Evolutionary conservation across 2,329 filamentous ascomycete genomes (phyloP).

Genomic region (Intubia oerlemansii): DNA sequence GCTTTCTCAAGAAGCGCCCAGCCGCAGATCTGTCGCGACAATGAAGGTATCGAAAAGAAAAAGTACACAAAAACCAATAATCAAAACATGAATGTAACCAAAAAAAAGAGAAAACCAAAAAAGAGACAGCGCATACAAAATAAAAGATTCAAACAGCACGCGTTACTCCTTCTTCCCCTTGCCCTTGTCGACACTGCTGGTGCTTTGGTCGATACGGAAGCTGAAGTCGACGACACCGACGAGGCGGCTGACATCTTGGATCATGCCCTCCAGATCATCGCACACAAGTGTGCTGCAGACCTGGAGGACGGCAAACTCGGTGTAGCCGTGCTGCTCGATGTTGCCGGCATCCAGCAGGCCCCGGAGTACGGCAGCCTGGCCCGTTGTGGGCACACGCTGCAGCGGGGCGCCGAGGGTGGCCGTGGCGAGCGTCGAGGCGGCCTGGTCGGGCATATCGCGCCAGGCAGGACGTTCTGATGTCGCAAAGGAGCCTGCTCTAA

Average conservation of each 20-base stretch:
- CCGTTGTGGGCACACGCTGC: conserved; percentile 3
- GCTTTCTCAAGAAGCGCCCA: too few relatives aligned
- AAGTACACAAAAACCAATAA: background rate
- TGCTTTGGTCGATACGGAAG: conserved; percentile 15
- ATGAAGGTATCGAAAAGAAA: too few relatives aligned
- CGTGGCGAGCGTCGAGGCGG: conserved; percentile 5
- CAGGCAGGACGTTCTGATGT: conserved; percentile 3
- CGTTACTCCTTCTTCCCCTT: conserved; percentile 9
- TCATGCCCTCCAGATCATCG: conserved; percentile 43
- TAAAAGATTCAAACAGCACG: too few relatives aligned
- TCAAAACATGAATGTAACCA: background rate
- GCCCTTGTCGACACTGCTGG: conserved; percentile 3
- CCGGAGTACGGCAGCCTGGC: background rate
- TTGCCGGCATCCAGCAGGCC: conserved; percentile 41
- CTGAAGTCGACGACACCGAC: conserved; percentile 61
- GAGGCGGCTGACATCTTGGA: conserved; percentile 39
- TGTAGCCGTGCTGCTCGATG: conserved; percentile 50
- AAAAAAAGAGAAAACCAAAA: background rate
- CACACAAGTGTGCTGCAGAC: conserved; percentile 48
- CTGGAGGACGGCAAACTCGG: conserved; percentile 55
- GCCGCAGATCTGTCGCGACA: too few relatives aligned
- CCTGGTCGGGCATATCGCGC: conserved; percentile 2
- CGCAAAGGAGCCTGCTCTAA: too few relatives aligned
- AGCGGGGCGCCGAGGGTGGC: background rate
- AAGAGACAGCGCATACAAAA: background rate